Evolutionary conservation across 148 eudicot genomes (phyloP), one percentile per base, ranked within the genome.

Genomic region (Nyssa sinensis): DNA sequence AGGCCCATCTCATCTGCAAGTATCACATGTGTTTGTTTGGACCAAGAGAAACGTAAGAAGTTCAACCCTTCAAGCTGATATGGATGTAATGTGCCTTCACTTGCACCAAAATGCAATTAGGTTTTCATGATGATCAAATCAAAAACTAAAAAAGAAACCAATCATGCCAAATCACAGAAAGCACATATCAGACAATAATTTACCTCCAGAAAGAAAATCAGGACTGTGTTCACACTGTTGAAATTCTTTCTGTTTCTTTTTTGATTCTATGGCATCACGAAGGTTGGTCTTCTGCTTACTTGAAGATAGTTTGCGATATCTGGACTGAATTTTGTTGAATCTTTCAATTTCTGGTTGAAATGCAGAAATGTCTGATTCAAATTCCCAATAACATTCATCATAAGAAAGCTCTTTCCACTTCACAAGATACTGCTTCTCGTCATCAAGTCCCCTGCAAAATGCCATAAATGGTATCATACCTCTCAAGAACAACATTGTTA

Each of bases 1-100:
- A 95, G 94, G 70, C 99, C 99, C 99, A 95, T 93, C 76, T 95
- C 99, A 84, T 95, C 99, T 32, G 99, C 99, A 77, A 95, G 98
- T 79, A 95, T 93, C 79, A 95, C 97, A 80, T 93, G 99, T 17
- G 99, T 95, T 78, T 91, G 91, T 77, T 95, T 95, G 66, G 92
- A 86, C 94, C 97, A 95, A 57, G 99, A 86, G 80, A 84, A 95
- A 49, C 99, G 98, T 77, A 95, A 82, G 84, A 95, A 95, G 76
- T 95, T 95, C 89, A 95, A 75, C 73, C 99, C 99, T 77, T 95
- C 99, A 31, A 95, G 97, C 83, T 95, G 99, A 80, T 95, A 95
- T 8, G 98, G 99, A 81, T 95, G 99, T 78, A 95, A 67, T 23
- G 94, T 81, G 63, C 98, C 99, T 95, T 82, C 86, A 79, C 67